phyloP scores from a whole-genome alignment of 208 protist genomes.

The Trypanosoma rangeli region DNA sequence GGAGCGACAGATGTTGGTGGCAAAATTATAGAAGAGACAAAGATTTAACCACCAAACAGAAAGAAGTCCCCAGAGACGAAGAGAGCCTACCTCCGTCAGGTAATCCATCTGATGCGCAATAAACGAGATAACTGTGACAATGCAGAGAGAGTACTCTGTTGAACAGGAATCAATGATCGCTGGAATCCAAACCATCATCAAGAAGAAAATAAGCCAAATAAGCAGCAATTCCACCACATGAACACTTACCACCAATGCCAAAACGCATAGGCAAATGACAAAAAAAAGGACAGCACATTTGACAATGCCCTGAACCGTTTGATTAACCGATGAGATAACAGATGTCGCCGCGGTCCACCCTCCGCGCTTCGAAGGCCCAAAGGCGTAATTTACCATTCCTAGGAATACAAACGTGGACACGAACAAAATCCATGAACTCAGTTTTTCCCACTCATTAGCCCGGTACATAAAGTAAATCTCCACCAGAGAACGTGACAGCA shows the following conservation, averaged over 20 bases:
- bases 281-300: constrained; percentile 56
- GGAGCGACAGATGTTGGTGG: constrained; percentile 37
- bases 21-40: constrained; percentile 37
- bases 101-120: constrained; percentile 49
- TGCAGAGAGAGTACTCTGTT: constrained; percentile 63
- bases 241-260: constrained; percentile 82
- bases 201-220: constrained; percentile 78
- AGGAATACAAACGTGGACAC: constrained; percentile 47
- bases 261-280: constrained; percentile 50
- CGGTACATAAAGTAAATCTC: constrained; percentile 51
- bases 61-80: constrained; percentile 50
- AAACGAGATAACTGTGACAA: constrained; percentile 40
- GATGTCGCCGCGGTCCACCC: constrained; percentile 65
- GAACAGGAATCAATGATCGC: constrained; percentile 81
- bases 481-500: constrained; percentile 34
- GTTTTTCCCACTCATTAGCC: constrained; percentile 20
- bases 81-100: constrained; percentile 28
- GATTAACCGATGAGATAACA: constrained; percentile 38
- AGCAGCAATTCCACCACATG: constrained; percentile 85
- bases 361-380: constrained; percentile 74
- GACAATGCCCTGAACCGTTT: constrained; percentile 48
- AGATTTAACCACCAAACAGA: constrained; percentile 68
- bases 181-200: constrained; percentile 81
- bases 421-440: constrained; percentile 31
- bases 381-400: constrained; percentile 79